phyloP scores from a whole-genome alignment of 768 basidiomycete genomes.

The Hypholoma fasciculare region DNA sequence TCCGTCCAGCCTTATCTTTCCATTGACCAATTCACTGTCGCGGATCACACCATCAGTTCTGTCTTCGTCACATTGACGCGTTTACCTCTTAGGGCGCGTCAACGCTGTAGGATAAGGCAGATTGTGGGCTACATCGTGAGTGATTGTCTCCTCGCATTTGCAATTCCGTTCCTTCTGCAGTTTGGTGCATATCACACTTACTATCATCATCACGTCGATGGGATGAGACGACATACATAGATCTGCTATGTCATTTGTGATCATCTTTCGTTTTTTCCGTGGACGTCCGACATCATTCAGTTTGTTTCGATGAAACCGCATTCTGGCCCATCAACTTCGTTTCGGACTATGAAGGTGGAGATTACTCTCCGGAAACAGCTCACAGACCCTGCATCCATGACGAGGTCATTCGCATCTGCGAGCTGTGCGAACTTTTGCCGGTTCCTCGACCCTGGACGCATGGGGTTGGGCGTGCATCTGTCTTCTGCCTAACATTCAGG shows the following conservation, averaged over 20 bases:
- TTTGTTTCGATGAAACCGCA: background rate
- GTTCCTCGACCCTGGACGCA: constrained; percentile 10
- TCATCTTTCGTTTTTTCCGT: background rate
- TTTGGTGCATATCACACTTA: background rate
- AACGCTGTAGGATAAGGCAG: background rate
- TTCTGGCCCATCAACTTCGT: background rate
- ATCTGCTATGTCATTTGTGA: background rate
- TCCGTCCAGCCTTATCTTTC: background rate
- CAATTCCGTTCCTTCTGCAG: background rate
- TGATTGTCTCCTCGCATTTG: background rate
- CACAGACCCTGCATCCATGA: background rate
- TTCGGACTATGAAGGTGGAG: background rate
- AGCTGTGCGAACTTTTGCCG: constrained; percentile 13
- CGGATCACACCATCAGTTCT: background rate
- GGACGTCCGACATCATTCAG: background rate
- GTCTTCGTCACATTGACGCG: background rate
- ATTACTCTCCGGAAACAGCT: background rate
- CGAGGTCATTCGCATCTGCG: background rate
- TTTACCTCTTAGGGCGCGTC: background rate
- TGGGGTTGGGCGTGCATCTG: constrained; percentile 6
- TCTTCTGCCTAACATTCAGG: constrained; percentile 3
- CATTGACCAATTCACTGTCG: background rate
- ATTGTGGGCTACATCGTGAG: background rate
- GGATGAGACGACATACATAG: background rate
- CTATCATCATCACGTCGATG: background rate